Evolutionary conservation across 2,329 filamentous ascomycete species (phyloP).

Genomic region (Lasiodiplodia hormozganensis): DNA sequence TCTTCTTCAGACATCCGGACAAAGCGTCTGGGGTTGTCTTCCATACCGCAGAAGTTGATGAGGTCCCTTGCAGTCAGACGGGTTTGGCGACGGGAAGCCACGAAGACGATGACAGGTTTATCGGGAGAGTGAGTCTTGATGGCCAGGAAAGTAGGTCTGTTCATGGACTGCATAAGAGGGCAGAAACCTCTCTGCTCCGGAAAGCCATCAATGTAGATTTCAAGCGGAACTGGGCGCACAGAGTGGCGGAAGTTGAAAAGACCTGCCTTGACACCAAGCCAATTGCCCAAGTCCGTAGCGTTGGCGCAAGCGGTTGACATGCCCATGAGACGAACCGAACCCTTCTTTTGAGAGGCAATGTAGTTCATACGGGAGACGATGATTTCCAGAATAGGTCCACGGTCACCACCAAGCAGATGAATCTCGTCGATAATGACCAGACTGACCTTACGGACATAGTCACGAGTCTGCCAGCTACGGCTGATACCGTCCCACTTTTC

Average conservation of each 20-base stretch:
- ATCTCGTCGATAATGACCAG: slow-evolving; percentile 99
- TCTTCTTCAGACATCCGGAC: slow-evolving; percentile 95
- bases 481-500: slow-evolving; percentile 99
- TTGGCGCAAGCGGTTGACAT: slow-evolving; percentile 99
- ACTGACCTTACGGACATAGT: slow-evolving; percentile 92
- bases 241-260: slow-evolving; percentile 98
- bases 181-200: slow-evolving; percentile 95
- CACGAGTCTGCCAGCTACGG: slow-evolving; percentile 97
- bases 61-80: slow-evolving; percentile 93
- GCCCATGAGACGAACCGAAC: slow-evolving; percentile 86
- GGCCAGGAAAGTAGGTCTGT: slow-evolving; percentile 92
- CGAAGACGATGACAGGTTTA: slow-evolving; percentile 98
- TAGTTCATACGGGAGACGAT: slow-evolving; percentile 97
- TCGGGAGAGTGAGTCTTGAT: slow-evolving; percentile 96
- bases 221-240: slow-evolving; percentile 91
- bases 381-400: slow-evolving; percentile 97
- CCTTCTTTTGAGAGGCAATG: slow-evolving; percentile 92
- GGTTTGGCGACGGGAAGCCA: slow-evolving; percentile 93
- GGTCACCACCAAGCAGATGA: slow-evolving; percentile 92
- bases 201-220: slow-evolving; percentile 97
- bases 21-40: slow-evolving; percentile 94
- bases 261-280: slow-evolving; percentile 93
- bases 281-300: slow-evolving; percentile 90
- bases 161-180: slow-evolving; percentile 99
- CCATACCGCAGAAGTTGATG: slow-evolving; percentile 98